These are phyloP conservation scores for Aspergillus niger DNA, from an alignment of 2,329 filamentous ascomycete genomes.

Conservation along the genomic window DNA sequence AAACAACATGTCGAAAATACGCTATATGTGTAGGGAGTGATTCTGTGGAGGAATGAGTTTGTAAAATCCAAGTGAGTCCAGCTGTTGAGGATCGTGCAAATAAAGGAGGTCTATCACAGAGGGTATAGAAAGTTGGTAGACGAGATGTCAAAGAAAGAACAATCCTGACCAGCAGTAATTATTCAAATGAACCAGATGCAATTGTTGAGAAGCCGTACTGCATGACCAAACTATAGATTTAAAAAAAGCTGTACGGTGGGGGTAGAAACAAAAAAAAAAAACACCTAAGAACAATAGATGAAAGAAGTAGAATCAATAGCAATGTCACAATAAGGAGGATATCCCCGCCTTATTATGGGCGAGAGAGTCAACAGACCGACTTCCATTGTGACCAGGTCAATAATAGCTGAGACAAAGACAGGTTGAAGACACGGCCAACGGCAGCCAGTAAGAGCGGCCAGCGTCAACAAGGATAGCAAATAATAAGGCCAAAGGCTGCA, in stretches of 20 bases:
- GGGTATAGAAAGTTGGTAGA: slow-evolving; percentile 4
- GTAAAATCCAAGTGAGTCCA: not conserved
- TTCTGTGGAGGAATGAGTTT: not conserved
- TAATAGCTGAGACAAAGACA: slow-evolving; percentile 8
- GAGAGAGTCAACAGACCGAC: not conserved
- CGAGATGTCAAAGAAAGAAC: not conserved
- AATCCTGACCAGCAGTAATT: slow-evolving; percentile 25
- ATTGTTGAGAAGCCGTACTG: slow-evolving; percentile 19
- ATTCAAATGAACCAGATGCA: slow-evolving; percentile 3
- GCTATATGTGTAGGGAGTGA: not conserved
- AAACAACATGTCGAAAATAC: slow-evolving; percentile 33
- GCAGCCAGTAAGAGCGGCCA: slow-evolving; percentile 6
- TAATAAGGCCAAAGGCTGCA: not conserved
- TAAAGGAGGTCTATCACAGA: not conserved
- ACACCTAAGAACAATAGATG: slow-evolving; percentile 18
- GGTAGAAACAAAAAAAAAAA: slow-evolving; percentile 21
- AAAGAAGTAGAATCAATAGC: slow-evolving; percentile 2
- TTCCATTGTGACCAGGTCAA: not conserved
- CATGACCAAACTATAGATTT: slow-evolving; percentile 19
- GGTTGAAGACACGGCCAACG: not conserved
- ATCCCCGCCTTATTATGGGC: slow-evolving; percentile 10
- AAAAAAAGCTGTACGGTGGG: not conserved
- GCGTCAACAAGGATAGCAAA: slow-evolving; percentile 1
- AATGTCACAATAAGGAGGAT: not conserved
- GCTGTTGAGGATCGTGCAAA: not conserved